Evolutionary conservation across 257 asterid genomes (phyloP), one percentile per base, ranked within the genome.

Genomic region (Paraleonurus japonicus): DNA sequence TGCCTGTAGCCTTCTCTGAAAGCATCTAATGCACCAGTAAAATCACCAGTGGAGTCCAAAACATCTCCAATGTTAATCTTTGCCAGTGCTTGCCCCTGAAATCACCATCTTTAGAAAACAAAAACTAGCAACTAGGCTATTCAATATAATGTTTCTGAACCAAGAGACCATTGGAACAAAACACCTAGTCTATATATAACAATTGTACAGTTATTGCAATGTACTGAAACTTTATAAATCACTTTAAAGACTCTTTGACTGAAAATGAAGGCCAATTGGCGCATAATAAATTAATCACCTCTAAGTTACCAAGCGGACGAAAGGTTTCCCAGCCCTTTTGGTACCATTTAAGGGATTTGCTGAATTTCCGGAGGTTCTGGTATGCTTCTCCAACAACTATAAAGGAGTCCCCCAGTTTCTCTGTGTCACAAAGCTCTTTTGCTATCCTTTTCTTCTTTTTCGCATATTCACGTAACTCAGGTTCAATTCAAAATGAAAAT

Each of bases 51-150:
- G 62, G 92, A 81, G 73, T 95, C 99, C 79, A 95, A 81, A 81
- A 78, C 78, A 78, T 82, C 83, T 48, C 99, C 99, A 55, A 88
- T 85, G 80, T 84, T 91, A 71, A 92, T 89, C 87, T 87, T 89
- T 66, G 87, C 88, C 75, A 92, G 43, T 67, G 94, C 98, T 83
- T 92, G 96, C 73, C 99, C 99, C 99, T 94, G 86, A 70, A 80
- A 75, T 37, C 69, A 76, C 75, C 70, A 27, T 37, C 55, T 71
- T 58, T 51, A 73, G 53, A 75, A 35, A 75, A 57, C 47, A 39
- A 45, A 45, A 71, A 58, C 23, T 55, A 61, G 64, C 24, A n/a
- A 23, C 50, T 41, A 32, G 71, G 37, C 28, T 24, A 68, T 61
- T 65, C 30, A 64, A 12, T 13, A 68, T 12, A 51, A 55, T 23